These are phyloP conservation scores for Aspergillus sojae DNA, from an alignment of 2,329 filamentous ascomycete species.

Conservation along the genomic window DNA sequence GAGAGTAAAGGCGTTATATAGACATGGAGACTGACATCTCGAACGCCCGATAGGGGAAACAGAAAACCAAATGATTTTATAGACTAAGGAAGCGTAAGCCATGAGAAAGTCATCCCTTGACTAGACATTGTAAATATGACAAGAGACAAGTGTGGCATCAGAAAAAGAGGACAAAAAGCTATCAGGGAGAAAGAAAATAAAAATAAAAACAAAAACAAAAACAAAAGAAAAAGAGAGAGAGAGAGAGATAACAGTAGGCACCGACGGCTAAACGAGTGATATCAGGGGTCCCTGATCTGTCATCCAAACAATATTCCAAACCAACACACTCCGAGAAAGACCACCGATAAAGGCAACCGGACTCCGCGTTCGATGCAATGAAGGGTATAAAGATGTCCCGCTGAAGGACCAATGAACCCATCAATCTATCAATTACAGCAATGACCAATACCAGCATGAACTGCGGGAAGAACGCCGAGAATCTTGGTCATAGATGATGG, in stretches of 20 bases:
- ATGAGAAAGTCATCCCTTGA: not conserved
- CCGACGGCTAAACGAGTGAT: slow-evolving; percentile 6
- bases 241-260: not conserved
- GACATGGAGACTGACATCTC: not conserved
- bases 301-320: slow-evolving; percentile 11
- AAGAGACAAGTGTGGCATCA: not conserved
- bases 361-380: slow-evolving; percentile 31
- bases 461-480: slow-evolving; percentile 19
- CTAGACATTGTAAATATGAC: not conserved
- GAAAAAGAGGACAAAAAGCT: not conserved
- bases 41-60: not conserved
- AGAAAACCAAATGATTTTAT: not conserved
- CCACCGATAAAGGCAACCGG: slow-evolving; percentile 20
- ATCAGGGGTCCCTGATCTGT: slow-evolving; percentile 7
- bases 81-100: not conserved
- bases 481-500: not conserved
- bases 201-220: not conserved
- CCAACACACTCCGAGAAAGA: slow-evolving; percentile 16
- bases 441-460: slow-evolving; percentile 18
- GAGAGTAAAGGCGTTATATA: not conserved
- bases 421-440: slow-evolving; percentile 18
- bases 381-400: slow-evolving; percentile 21
- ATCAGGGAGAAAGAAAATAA: no score
- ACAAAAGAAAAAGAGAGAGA: not conserved
- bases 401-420: slow-evolving; percentile 19